phyloP scores from a whole-genome alignment of 768 basidiomycete species.

The Glaciozyma antarctica region DNA sequence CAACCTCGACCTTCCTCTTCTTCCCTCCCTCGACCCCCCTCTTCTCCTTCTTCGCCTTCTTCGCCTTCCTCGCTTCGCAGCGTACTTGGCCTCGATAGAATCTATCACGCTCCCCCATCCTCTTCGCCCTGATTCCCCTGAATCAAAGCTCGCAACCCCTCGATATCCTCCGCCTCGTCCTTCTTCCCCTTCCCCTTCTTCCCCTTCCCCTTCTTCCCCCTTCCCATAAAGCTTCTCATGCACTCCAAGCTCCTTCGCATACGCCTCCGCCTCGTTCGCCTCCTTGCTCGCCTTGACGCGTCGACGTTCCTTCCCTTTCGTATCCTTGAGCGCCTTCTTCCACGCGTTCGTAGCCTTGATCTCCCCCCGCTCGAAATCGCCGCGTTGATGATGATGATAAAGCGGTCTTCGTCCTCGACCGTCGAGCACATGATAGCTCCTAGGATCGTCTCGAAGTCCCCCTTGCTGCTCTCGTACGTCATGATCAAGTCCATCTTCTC shows the following conservation, averaged over 20 bases:
- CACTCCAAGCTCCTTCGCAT: conserved; percentile 35
- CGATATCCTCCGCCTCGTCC: conserved; percentile 29
- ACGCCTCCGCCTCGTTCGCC: conserved; percentile 33
- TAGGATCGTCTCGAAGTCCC: conserved; percentile 74
- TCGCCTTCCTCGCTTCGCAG: conserved; percentile 29
- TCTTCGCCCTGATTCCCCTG: conserved; percentile 27
- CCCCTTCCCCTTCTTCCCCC: conserved; percentile 3
- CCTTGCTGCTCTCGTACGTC: conserved; percentile 62
- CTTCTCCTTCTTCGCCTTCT: conserved; percentile 35
- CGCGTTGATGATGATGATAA: conserved; percentile 57
- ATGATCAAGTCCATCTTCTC: conserved; percentile 67
- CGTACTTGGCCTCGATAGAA: conserved; percentile 34
- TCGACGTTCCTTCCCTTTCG: conserved; percentile 49
- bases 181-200: conserved; percentile 12
- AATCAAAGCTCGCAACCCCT: conserved; percentile 31
- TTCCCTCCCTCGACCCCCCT: conserved; percentile 37
- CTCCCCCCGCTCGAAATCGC: conserved; percentile 56
- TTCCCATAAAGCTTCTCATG: conserved; percentile 34
- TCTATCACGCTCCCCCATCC: conserved; percentile 27
- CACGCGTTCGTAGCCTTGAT: conserved; percentile 51
- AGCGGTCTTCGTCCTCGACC: conserved; percentile 72
- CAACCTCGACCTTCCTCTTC: conserved; percentile 36
- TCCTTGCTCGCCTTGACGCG: conserved; percentile 30
- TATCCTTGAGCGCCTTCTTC: conserved; percentile 63
- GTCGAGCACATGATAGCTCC: conserved; percentile 75